These are phyloP conservation scores for Thalassiosira hispida DNA, from an alignment of 352 stramenopile species.

Conservation along the genomic window DNA sequence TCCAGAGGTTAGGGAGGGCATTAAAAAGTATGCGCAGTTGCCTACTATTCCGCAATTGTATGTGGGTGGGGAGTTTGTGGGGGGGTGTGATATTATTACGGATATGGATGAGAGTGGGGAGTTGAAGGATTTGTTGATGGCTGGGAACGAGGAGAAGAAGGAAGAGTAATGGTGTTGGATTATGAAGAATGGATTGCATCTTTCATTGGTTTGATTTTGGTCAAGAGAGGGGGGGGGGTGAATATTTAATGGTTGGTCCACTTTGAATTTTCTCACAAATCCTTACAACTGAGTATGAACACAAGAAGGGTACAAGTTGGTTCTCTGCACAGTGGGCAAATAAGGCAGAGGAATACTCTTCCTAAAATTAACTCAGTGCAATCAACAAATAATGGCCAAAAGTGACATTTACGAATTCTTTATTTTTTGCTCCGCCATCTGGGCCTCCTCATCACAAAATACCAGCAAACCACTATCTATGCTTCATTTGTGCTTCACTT, in stretches of 20 bases:
- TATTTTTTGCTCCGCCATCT: too few species aligned
- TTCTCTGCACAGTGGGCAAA: too few species aligned
- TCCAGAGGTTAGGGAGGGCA: constrained; percentile 95
- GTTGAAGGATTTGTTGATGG: constrained; percentile 66
- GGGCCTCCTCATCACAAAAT: too few species aligned
- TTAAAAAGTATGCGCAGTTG: constrained; percentile 95
- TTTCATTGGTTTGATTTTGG: not conserved
- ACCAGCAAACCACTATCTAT: too few species aligned
- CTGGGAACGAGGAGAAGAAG: constrained; percentile 32
- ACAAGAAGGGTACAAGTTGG: too few species aligned
- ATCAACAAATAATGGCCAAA: too few species aligned
- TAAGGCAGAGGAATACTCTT: too few species aligned
- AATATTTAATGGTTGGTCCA: too few species aligned
- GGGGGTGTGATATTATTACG: constrained; percentile 98
- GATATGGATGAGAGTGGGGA: constrained; percentile 80
- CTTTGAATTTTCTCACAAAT: not conserved
- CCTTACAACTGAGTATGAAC: not conserved
- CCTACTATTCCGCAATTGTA: constrained; percentile 98
- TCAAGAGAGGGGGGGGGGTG: too few species aligned
- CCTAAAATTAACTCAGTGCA: too few species aligned
- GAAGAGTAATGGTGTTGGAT: constrained; percentile 1
- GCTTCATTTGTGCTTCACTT: too few species aligned
- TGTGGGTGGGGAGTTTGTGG: constrained; percentile 98
- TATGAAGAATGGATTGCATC: constrained; percentile 1
- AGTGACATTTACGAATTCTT: too few species aligned